Evolutionary conservation across 2,329 filamentous ascomycete species (phyloP).

Genomic region (Trichoderma sp.): DNA sequence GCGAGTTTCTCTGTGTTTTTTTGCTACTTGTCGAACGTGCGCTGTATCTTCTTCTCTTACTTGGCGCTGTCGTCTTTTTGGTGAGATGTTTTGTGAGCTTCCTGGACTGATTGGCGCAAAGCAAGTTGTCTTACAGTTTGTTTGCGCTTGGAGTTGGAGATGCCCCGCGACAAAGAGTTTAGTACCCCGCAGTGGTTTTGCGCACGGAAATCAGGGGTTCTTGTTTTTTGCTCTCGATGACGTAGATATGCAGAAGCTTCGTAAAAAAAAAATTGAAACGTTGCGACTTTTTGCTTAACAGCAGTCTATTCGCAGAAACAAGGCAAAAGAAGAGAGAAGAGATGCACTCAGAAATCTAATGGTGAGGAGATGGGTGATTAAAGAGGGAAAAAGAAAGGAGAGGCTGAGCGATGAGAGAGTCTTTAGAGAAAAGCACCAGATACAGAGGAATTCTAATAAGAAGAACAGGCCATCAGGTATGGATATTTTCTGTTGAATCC

Average conservation of each 20-base stretch:
- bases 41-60: not conserved
- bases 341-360: not conserved
- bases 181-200: constrained; percentile 22
- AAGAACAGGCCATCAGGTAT: not conserved
- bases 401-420: not conserved
- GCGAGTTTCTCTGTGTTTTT: not conserved
- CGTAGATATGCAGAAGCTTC: constrained; percentile 4
- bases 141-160: not conserved
- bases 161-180: constrained; percentile 3
- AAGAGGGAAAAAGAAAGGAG: not conserved
- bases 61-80: not conserved
- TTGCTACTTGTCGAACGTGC: not conserved
- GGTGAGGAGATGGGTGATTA: not conserved
- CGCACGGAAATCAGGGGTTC: constrained; percentile 15
- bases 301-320: not conserved
- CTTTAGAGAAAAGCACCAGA: not conserved
- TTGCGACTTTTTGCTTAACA: not conserved
- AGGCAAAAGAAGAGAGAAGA: not conserved
- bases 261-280: not conserved
- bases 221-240: constrained; percentile 9
- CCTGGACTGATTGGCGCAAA: not conserved
- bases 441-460: not conserved
- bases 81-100: not conserved
- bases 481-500: not conserved
- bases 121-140: not conserved